Evolutionary conservation across 169 alveolate species (phyloP).

Genomic region (Amoebophrya sp.): DNA sequence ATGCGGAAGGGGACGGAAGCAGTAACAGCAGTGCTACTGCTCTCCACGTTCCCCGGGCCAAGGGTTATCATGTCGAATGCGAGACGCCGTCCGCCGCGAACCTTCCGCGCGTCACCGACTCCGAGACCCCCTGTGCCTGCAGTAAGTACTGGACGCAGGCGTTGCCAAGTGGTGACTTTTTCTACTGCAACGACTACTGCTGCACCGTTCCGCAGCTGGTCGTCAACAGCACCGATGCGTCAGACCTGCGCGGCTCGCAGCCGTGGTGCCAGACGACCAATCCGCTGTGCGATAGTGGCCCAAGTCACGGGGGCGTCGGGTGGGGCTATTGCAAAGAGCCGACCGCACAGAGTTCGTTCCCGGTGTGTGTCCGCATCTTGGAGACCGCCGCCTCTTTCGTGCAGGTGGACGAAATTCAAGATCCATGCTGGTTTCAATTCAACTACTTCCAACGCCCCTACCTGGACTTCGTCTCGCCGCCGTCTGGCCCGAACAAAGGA

Average conservation of each 20-base stretch:
- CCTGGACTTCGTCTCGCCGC: not conserved
- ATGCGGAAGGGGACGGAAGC: not conserved
- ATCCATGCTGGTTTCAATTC: not conserved
- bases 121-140: not conserved
- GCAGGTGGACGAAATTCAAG: not conserved
- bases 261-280: not conserved
- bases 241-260: no score
- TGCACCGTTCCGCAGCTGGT: not conserved
- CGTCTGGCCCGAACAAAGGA: not conserved
- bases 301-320: not conserved
- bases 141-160: not conserved
- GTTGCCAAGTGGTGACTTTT: not conserved
- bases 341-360: not conserved
- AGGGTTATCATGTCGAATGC: not conserved
- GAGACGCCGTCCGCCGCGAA: not conserved
- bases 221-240: not conserved
- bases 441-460: not conserved
- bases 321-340: not conserved
- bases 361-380: not conserved
- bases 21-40: not conserved
- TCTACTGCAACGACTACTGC: not conserved
- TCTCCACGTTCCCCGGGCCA: not conserved
- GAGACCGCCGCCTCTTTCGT: not conserved
- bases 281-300: not conserved
- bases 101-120: not conserved